A percentile compares a stretch with the other conserved stretches of the same genome.
phyloP scores from a whole-genome alignment of 768 basidiomycete genomes.

The Kwoniella europaea region DNA sequence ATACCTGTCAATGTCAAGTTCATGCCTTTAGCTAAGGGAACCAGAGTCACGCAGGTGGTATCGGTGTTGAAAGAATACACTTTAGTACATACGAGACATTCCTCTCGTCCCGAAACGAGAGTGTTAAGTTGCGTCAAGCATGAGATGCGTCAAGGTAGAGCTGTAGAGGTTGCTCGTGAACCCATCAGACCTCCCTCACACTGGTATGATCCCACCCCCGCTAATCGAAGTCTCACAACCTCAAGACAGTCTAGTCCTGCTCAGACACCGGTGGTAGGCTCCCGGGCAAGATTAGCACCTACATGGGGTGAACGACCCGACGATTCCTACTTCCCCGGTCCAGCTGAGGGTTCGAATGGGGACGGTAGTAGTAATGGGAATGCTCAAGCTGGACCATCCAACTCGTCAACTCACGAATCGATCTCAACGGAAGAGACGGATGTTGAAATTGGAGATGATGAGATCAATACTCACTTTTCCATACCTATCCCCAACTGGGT shows the following conservation, averaged over 20 bases:
- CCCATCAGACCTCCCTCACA: slow-evolving; percentile 28
- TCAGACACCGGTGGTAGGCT: slow-evolving; percentile 14
- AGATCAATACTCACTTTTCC: slow-evolving; percentile 66
- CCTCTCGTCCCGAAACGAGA: slow-evolving; percentile 67
- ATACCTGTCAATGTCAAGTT: slow-evolving; percentile 84
- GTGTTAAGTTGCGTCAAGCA: slow-evolving; percentile 70
- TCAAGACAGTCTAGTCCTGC: slow-evolving; percentile 22
- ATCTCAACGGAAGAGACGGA: slow-evolving; percentile 29
- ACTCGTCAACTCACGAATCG: slow-evolving; percentile 12
- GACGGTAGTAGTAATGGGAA: slow-evolving; percentile 6
- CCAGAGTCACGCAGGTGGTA: slow-evolving; percentile 69
- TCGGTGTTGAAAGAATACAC: slow-evolving; percentile 73
- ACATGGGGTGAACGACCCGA: slow-evolving; percentile 9
- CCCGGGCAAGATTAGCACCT: slow-evolving; percentile 4
- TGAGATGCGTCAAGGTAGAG: slow-evolving; percentile 67
- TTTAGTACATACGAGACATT: slow-evolving; percentile 68
- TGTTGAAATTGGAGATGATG: slow-evolving; percentile 47
- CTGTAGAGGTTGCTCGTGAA: slow-evolving; percentile 34
- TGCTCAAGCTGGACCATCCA: slow-evolving; percentile 22
- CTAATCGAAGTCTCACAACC: neutral
- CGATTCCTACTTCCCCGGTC: slow-evolving; percentile 28
- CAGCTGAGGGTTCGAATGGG: neutral
- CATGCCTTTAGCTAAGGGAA: slow-evolving; percentile 82
- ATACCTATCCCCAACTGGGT: slow-evolving; percentile 67
- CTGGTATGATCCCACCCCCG: slow-evolving; percentile 2